Base-by-base conservation (phyloP, 257 asterid species). In the Fraxinus excelsior region DNA sequence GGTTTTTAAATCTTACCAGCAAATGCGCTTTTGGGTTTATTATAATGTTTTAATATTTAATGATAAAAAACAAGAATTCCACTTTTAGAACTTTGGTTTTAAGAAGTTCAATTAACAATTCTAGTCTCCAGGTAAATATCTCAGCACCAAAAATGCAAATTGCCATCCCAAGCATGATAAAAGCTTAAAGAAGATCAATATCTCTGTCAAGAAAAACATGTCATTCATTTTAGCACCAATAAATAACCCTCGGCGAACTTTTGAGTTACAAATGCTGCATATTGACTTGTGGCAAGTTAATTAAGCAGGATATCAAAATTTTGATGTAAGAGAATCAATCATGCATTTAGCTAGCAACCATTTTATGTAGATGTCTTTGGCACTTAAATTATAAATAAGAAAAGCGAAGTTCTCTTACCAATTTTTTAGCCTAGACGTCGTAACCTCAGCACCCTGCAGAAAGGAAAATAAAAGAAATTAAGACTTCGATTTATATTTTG, bases 371-470 rank as follows among this genome's bases (percentile, higher is more conserved):
- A 53, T 9, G 14, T 25, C 13, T 25, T 60, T 60, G 32, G 7
- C 13, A 60, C 31, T 56, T 19, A n/a, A 74, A 40, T 40, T 37
- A 71, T 40, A 26, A 60, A 80, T 58, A 53, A 35, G 18, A 76
- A 71, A 80, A 73, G 74, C 67, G 42, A 58, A 60, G 79, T 31
- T 11, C 69, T 75, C 86, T 79, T 83, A 96, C 99, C 99, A 96
- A 84, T 96, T 96, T 82, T 96, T 96, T 16, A 96, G 92, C 84
- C 96, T 93, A 51, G 99, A 89, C 67, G 96, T 81, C 32, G 98
- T 88, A 75, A 96, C 99, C 81, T 93, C 99, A 78, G 97, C 91
- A 75, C 99, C 99, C 99, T 96, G 90, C 8, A 71, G 74, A 72
- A 74, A 84, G 19, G 81, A 84, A 58, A 82, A 72, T 26, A 40